Conservation (phyloP, 2,329 filamentous ascomycete species). For the Exophiala bonariae region DNA sequence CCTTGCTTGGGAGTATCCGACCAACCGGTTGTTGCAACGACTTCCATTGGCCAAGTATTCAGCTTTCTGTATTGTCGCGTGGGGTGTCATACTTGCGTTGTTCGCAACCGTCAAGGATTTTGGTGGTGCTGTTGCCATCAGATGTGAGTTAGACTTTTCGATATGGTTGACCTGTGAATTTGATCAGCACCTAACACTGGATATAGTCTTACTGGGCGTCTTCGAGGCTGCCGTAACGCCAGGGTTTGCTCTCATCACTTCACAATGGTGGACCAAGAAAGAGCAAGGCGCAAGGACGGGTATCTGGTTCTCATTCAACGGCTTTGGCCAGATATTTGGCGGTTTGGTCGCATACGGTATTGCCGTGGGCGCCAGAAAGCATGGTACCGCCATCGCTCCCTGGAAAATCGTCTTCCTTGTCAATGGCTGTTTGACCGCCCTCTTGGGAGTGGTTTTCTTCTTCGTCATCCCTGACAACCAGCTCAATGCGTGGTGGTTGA, state of each 20-base stretch:
- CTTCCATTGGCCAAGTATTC: slow-evolving; percentile 68
- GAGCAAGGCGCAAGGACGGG: slow-evolving; percentile 65
- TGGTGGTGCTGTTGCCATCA: slow-evolving; percentile 61
- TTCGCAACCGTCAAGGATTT: slow-evolving; percentile 65
- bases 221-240: slow-evolving; percentile 70
- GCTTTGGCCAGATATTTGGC: slow-evolving; percentile 63
- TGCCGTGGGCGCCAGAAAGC: slow-evolving; percentile 53
- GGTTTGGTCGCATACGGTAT: slow-evolving; percentile 65
- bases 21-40: slow-evolving; percentile 63
- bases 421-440: slow-evolving; percentile 53
- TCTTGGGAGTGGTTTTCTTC: slow-evolving; percentile 50
- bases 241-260: slow-evolving; percentile 67
- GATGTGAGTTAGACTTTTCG: slow-evolving; percentile 41
- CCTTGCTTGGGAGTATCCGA: slow-evolving; percentile 65
- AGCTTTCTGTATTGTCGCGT: slow-evolving; percentile 63
- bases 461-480: slow-evolving; percentile 61
- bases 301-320: slow-evolving; percentile 71
- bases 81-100: slow-evolving; percentile 61
- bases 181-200: too few relatives aligned
- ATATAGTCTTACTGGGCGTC: slow-evolving; percentile 46
- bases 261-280: slow-evolving; percentile 70
- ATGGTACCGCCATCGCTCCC: slow-evolving; percentile 59
- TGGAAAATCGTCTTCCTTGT: slow-evolving; percentile 66
- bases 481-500: slow-evolving; percentile 63
- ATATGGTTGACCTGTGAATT: too few relatives aligned